These are phyloP conservation scores for Debaryomyces psychrophilus DNA, from an alignment of 1,139 yeast genomes.

Conservation along the genomic window DNA sequence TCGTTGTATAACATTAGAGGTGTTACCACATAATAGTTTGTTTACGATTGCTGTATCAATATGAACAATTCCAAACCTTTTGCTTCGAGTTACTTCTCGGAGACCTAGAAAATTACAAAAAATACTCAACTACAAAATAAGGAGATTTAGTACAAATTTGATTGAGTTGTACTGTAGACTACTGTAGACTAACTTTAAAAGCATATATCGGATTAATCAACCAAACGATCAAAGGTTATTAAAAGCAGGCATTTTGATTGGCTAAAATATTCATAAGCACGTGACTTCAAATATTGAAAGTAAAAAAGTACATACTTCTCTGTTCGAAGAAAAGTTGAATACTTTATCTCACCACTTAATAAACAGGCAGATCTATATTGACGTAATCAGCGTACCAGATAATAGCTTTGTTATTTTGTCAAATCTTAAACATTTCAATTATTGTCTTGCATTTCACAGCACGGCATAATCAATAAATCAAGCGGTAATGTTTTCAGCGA, in stretches of 20 bases:
- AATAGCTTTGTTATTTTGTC: neutral
- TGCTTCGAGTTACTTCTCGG: no score
- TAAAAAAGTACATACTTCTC: neutral
- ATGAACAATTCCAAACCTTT: no score
- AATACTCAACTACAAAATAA: no score
- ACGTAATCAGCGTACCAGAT: neutral
- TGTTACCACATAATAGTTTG: no score
- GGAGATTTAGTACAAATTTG: no score
- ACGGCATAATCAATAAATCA: neutral
- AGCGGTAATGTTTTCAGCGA: constrained; percentile 27
- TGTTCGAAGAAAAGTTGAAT: neutral
- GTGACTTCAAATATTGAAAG: neutral
- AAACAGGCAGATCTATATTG: neutral
- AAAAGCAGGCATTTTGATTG: neutral
- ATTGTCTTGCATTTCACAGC: neutral
- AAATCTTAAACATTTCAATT: neutral
- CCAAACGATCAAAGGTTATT: no score
- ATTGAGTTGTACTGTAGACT: no score
- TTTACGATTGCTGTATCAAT: no score
- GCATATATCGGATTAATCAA: no score
- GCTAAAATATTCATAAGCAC: neutral
- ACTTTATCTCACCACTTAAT: neutral
- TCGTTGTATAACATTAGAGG: no score
- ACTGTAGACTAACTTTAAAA: no score
- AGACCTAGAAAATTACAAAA: no score